Evolutionary conservation across 495 filamentous ascomycete species (phyloP).

Genomic region (Halenospora varia): DNA sequence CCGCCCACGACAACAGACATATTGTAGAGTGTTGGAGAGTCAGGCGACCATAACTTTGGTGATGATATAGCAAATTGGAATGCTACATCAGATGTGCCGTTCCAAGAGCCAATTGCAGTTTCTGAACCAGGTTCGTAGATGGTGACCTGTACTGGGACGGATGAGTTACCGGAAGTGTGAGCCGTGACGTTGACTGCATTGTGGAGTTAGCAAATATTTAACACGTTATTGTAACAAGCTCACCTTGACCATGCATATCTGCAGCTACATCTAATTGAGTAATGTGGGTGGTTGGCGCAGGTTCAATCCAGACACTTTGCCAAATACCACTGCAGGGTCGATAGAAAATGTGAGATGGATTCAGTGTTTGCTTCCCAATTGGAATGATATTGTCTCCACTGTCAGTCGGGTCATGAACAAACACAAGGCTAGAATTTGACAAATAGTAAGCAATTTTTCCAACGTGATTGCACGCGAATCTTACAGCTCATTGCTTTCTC

Average conservation of each 20-base stretch:
- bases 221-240: constrained; percentile 4
- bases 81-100: constrained; percentile 36
- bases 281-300: constrained; percentile 51
- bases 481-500: constrained; percentile 21
- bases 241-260: constrained; percentile 57
- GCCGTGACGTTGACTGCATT: neutral
- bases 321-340: constrained; percentile 66
- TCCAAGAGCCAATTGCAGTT: neutral
- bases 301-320: constrained; percentile 66
- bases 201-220: neutral
- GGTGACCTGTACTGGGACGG: neutral
- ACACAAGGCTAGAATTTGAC: constrained; percentile 51
- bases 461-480: constrained; percentile 40
- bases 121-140: neutral
- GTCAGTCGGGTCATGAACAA: constrained; percentile 64
- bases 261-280: constrained; percentile 50
- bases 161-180: neutral
- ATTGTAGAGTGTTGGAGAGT: constrained; percentile 59
- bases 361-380: constrained; percentile 58
- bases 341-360: constrained; percentile 63
- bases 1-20: constrained; percentile 50
- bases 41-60: constrained; percentile 55
- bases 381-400: constrained; percentile 49
- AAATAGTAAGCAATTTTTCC: constrained; percentile 32
- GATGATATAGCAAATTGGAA: constrained; percentile 50